Base-by-base conservation (phyloP, 768 basidiomycete species). In the Termitomyces sp. region DNA sequence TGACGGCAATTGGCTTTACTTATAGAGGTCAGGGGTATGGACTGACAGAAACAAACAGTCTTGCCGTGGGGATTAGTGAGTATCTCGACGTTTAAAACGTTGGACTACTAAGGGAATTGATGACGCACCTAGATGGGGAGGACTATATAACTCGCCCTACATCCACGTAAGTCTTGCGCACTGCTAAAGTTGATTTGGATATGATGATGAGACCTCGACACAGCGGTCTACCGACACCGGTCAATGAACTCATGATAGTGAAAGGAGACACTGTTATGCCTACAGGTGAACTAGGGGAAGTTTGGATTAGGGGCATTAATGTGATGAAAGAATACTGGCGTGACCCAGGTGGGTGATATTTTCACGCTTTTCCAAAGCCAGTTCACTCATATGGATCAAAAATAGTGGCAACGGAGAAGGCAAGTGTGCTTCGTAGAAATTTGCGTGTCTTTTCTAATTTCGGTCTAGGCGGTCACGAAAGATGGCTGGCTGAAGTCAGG, bases 291-390 rank as follows among this genome's bases (percentile, higher is more conserved):
- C 55, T 74, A 45, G 77, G 77, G n/a, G 77, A 78, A 64, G 72
- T 78, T 50, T 78, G 75, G 76, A 47, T 78, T 22, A 73, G 72
- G 42, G 81, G 81, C 5, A 74, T 78, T 7, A 78, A 81, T 65
- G 65, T 82, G n/a, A 81, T 82, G 80, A 74, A 77, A 59, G 73
- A 66, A 12, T 83, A 83, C 60, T 82, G 79, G 78, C 66, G 71
- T 26, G 81, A 84, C 61, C 70, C 69, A 66, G 74, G 80, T 75
- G 52, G 36, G 64, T 42, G 7, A 41, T 34, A 20, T 36, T 36
- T 16, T 29, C 31, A 29, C 2, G 41, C 22, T 18, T 24, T 16
- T 16, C n/a, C n/a, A n/a, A 22, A 29, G 6, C n/a, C 12, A n/a
- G 4, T 49, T 49, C 2, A 16, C 50, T 29, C 8, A 39, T 5